These are phyloP conservation scores for Lyophyllum decastes DNA, from an alignment of 768 basidiomycete species.

Conservation along the genomic window DNA sequence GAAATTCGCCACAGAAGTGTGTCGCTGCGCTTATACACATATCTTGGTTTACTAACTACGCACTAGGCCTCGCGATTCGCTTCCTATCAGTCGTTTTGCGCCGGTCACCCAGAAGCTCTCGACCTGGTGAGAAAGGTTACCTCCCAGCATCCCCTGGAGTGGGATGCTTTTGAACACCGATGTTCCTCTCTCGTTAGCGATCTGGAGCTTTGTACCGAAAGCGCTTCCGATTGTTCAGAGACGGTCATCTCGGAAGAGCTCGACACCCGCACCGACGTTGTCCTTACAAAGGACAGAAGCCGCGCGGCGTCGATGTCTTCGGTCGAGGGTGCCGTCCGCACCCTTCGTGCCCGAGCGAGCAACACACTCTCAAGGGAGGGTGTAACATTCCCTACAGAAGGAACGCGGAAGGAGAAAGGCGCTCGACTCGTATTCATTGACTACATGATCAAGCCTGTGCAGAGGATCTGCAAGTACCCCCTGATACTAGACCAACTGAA, in stretches of 20 bases:
- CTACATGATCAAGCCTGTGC: slow-evolving; percentile 96
- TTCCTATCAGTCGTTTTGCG: slow-evolving; percentile 85
- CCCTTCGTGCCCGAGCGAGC: slow-evolving; percentile 36
- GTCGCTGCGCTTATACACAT: slow-evolving; percentile 14
- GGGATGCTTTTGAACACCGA: slow-evolving; percentile 81
- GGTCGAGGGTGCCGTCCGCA: slow-evolving; percentile 44
- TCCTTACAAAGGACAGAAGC: slow-evolving; percentile 29
- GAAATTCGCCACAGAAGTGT: slow-evolving; percentile 61
- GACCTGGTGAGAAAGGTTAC: slow-evolving; percentile 70
- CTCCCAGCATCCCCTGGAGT: slow-evolving; percentile 66
- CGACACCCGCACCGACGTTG: slow-evolving; percentile 10
- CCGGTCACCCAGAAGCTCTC: slow-evolving; percentile 81
- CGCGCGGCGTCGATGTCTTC: slow-evolving; percentile 54
- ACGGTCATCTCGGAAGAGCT: slow-evolving; percentile 17
- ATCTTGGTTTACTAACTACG: slow-evolving; percentile 5
- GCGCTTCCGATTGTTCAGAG: slow-evolving; percentile 21
- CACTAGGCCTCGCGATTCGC: slow-evolving; percentile 70
- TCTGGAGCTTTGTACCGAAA: slow-evolving; percentile 26
- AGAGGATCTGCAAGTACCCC: slow-evolving; percentile 94
- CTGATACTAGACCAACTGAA: slow-evolving; percentile 79
- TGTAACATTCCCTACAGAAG: slow-evolving; percentile 19
- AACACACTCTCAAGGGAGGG: slow-evolving; percentile 33
- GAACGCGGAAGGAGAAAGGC: slow-evolving; percentile 28
- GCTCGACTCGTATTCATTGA: slow-evolving; percentile 69
- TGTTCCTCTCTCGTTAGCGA: slow-evolving; percentile 60